A percentile compares a stretch with the other conserved stretches of the same genome.
Evolutionary conservation across 2,329 filamentous ascomycete genomes (phyloP).

Genomic region (Xylariaceae sp.): DNA sequence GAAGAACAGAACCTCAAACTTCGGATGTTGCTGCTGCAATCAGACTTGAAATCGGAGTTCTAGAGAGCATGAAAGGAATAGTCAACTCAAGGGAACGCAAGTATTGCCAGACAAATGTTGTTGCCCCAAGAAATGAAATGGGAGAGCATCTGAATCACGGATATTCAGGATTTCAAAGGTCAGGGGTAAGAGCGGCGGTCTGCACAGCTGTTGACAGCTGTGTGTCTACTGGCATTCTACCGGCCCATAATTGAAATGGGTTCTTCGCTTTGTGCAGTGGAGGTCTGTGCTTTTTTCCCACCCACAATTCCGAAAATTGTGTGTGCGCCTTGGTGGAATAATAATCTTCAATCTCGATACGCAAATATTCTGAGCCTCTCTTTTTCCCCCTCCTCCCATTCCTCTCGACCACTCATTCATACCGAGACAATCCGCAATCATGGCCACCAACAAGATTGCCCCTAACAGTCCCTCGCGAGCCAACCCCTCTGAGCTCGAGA

Average conservation of each 20-base stretch:
- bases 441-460: constrained; percentile 77
- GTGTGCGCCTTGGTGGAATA: too few relatives aligned
- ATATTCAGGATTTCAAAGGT: too few relatives aligned
- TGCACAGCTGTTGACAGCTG: background rate
- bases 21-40: too few relatives aligned
- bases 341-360: background rate
- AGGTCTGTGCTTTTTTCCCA: constrained; percentile 16
- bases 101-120: too few relatives aligned
- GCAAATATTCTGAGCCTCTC: constrained; percentile 7
- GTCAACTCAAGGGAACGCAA: too few relatives aligned
- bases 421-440: constrained; percentile 21
- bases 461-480: constrained; percentile 93
- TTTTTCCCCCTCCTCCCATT: constrained; percentile 8
- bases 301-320: constrained; percentile 17
- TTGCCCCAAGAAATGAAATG: too few relatives aligned
- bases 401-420: constrained; percentile 13
- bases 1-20: too few relatives aligned
- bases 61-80: too few relatives aligned
- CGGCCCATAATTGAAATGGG: background rate
- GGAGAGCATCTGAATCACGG: too few relatives aligned
- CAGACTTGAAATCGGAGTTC: too few relatives aligned
- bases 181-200: too few relatives aligned
- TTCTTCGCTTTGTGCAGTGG: constrained; percentile 13
- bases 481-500: constrained; percentile 97
- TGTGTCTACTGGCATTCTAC: background rate